Base-by-base conservation (phyloP, 495 filamentous ascomycete species). In the Neurospora sp. region DNA sequence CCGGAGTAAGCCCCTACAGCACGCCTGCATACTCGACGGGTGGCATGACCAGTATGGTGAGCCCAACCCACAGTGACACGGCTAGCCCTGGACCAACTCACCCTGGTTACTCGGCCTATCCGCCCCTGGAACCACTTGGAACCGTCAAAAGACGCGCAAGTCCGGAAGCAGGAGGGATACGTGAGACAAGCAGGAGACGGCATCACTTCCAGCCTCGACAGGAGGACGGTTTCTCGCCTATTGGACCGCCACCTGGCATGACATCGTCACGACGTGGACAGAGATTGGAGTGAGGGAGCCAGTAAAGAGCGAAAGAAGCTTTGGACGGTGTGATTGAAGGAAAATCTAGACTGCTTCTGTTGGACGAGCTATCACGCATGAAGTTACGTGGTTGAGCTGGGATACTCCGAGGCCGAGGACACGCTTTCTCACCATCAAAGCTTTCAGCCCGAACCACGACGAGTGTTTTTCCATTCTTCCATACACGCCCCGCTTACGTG, bases 1-100 rank as follows among this genome's bases (percentile, higher is more conserved):
- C 87, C 1, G 87, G 86, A 22, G 76, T 87, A 38, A 85, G 84
- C 71, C 85, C 86, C 18, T 88, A 88, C 73, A 85, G 76, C 76
- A 85, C 85, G 22, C 85, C 86, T 22, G 86, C 86, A 6, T 87
- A 87, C 73, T 82, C 85, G n/a, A 73, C 76, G 1, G 80, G 81
- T 31, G 74, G 81, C 39, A 78, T 81, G 5, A 83, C 73, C 53
- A 66, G 53, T 66, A 66, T 66, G 37, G 76, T 75, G 35, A 84
- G 80, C 69, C 83, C 82, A 12, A 74, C 78, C 38, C 78, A 78
- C 72, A 83, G 80, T 69, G 76, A 79, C 18, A 83, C 80, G 2
- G 76, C 82, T 18, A 87, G 83, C 69, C 84, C 85, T 8, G 84
- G 84, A 0, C 80, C 81, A 14, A 73, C 80, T 40, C 79, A 85